These are phyloP conservation scores for Vanrija pseudolonga DNA, from an alignment of 1,284 basidiomycete genomes.

Conservation along the genomic window DNA sequence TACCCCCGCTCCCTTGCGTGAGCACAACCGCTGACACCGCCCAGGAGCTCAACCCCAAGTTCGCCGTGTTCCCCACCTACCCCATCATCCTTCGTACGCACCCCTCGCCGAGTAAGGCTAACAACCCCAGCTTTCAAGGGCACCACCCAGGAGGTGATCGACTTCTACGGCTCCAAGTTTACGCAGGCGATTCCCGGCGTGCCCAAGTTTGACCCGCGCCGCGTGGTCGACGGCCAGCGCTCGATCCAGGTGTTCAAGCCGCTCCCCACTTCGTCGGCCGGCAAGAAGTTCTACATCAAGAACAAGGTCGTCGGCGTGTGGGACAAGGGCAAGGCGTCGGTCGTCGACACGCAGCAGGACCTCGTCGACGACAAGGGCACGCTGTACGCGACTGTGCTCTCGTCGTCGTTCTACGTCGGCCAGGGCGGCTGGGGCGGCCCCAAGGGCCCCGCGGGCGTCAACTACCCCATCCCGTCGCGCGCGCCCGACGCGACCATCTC, in stretches of 20 bases:
- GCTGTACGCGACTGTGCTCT: conserved; percentile 6
- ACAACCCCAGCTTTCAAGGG: conserved; percentile 15
- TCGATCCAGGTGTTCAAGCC: conserved; percentile 16
- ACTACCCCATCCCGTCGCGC: conserved; percentile 11
- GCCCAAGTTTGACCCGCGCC: conserved; percentile 13
- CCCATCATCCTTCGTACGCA: conserved; percentile 13
- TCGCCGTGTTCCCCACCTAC: conserved; percentile 18
- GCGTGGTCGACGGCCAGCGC: conserved; percentile 19
- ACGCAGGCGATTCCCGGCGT: conserved; percentile 10
- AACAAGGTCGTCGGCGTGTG: conserved; percentile 16
- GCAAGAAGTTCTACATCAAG: conserved; percentile 15
- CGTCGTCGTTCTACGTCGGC: conserved; percentile 16
- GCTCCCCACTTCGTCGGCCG: conserved; percentile 11
- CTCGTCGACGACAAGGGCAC: conserved; percentile 15
- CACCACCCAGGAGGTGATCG: conserved; percentile 13
- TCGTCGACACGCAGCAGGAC: conserved; percentile 17
- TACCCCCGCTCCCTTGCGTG: too few species aligned
- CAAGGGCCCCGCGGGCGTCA: conserved; percentile 11
- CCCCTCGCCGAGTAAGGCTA: background rate
- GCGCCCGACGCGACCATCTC: conserved; percentile 7
- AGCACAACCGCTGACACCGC: background rate
- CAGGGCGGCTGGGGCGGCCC: conserved; percentile 20
- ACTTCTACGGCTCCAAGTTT: conserved; percentile 15
- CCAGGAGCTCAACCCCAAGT: conserved; percentile 19
- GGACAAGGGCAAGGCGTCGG: conserved; percentile 21